These are phyloP conservation scores for Hygrocybe coccinea DNA, from an alignment of 768 basidiomycete genomes.

Conservation along the genomic window DNA sequence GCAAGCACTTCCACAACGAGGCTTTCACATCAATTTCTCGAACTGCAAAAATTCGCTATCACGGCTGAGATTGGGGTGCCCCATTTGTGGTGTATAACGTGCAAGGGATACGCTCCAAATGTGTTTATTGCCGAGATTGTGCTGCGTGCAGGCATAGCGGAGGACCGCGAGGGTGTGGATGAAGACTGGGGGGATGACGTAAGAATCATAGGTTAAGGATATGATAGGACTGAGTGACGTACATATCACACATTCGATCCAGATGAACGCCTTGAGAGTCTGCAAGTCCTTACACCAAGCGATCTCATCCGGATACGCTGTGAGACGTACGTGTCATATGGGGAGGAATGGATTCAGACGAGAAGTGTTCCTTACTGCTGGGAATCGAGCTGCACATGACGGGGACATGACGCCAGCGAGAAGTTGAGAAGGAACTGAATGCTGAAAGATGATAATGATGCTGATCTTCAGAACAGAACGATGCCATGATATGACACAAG, in stretches of 20 bases:
- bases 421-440: slow-evolving; percentile 58
- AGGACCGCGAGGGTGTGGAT: slow-evolving; percentile 37
- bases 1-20: too few species aligned
- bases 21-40: too few species aligned
- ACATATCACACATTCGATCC: slow-evolving; percentile 55
- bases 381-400: slow-evolving; percentile 48
- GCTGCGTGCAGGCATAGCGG: slow-evolving; percentile 43
- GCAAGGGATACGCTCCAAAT: slow-evolving; percentile 49
- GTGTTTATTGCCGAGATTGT: slow-evolving; percentile 44
- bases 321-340: slow-evolving; percentile 21
- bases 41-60: slow-evolving; percentile 38
- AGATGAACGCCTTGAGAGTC: slow-evolving; percentile 53
- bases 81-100: slow-evolving; percentile 38
- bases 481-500: too few species aligned
- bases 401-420: slow-evolving; percentile 49
- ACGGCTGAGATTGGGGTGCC: slow-evolving; percentile 7
- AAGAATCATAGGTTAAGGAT: background rate
- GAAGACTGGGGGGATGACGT: slow-evolving; percentile 33
- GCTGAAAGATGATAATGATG: slow-evolving; percentile 34
- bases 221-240: slow-evolving; percentile 19
- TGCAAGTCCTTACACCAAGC: slow-evolving; percentile 53
- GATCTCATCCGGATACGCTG: slow-evolving; percentile 36
- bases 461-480: too few species aligned
- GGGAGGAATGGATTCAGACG: slow-evolving; percentile 8
- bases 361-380: slow-evolving; percentile 27